phyloP scores from a whole-genome alignment of 495 filamentous ascomycete genomes.

The Copromyces sp. region DNA sequence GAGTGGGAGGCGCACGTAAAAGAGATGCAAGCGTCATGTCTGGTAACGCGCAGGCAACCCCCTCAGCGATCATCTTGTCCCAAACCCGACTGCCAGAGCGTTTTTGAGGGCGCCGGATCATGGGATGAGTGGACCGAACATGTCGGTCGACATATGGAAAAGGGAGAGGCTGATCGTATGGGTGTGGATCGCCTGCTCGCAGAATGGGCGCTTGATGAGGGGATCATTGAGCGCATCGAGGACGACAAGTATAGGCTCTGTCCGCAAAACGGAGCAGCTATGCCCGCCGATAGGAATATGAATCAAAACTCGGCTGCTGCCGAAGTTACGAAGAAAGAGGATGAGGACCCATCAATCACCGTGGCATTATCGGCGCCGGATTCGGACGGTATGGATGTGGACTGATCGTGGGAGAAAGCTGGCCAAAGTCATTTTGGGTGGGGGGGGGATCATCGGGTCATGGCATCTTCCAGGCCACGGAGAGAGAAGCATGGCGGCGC shows the following conservation, averaged over 20 bases:
- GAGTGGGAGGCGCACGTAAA: conserved; percentile 49
- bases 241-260: conserved; percentile 42
- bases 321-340: conserved; percentile 17
- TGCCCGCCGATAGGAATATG: conserved; percentile 9
- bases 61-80: conserved; percentile 60
- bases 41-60: conserved; percentile 52
- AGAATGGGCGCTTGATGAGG: conserved; percentile 45
- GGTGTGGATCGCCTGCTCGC: conserved; percentile 42
- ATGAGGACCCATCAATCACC: conserved; percentile 28
- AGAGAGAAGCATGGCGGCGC: neutral
- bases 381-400: conserved; percentile 18
- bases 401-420: conserved; percentile 7
- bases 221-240: conserved; percentile 45
- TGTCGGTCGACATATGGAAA: conserved; percentile 81
- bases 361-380: conserved; percentile 16
- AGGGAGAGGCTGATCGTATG: conserved; percentile 40
- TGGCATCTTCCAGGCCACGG: neutral
- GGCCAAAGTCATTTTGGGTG: neutral
- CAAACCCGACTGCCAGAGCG: conserved; percentile 52
- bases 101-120: conserved; percentile 58
- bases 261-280: conserved; percentile 17
- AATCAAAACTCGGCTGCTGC: conserved; percentile 6
- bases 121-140: conserved; percentile 93
- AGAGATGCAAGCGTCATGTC: conserved; percentile 58
- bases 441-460: neutral